phyloP scores from a whole-genome alignment of 495 filamentous ascomycete genomes.

The Xylaria intraflava region DNA sequence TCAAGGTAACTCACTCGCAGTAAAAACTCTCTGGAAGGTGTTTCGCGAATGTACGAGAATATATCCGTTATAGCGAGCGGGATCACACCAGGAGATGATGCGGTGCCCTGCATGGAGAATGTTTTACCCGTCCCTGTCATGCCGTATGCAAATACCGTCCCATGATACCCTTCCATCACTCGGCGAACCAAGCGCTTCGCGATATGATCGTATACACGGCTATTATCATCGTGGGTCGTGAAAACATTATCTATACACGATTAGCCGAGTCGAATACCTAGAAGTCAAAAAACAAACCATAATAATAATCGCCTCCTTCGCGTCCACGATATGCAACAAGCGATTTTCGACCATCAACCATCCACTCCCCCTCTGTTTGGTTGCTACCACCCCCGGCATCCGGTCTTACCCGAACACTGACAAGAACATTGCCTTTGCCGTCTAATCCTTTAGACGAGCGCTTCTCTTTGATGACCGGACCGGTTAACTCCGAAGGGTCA shows the following conservation, averaged over 20 bases:
- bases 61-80: conserved; percentile 97
- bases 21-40: conserved; percentile 87
- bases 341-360: conserved; percentile 77
- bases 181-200: conserved; percentile 91
- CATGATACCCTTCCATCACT: conserved; percentile 99
- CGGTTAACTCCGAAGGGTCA: conserved; percentile 52
- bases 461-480: conserved; percentile 33
- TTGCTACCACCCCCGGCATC: conserved; percentile 58
- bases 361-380: conserved; percentile 69
- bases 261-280: conserved; percentile 10
- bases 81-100: conserved; percentile 93
- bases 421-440: conserved; percentile 88
- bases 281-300: conserved; percentile 54
- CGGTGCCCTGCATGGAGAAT: conserved; percentile 98
- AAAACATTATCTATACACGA: conserved; percentile 80
- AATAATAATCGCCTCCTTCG: conserved; percentile 88
- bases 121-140: conserved; percentile 99
- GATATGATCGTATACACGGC: conserved; percentile 84
- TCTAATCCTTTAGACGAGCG: conserved; percentile 47
- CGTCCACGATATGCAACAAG: conserved; percentile 77
- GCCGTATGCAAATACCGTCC: conserved; percentile 96
- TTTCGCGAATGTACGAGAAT: conserved; percentile 97
- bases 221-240: conserved; percentile 82
- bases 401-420: conserved; percentile 89
- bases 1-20: conserved; percentile 96